Percentiles rank a stretch among this genome's conserved stretches.
phyloP scores from a whole-genome alignment of 2,329 filamentous ascomycete species.

The Didymella pinodella region DNA sequence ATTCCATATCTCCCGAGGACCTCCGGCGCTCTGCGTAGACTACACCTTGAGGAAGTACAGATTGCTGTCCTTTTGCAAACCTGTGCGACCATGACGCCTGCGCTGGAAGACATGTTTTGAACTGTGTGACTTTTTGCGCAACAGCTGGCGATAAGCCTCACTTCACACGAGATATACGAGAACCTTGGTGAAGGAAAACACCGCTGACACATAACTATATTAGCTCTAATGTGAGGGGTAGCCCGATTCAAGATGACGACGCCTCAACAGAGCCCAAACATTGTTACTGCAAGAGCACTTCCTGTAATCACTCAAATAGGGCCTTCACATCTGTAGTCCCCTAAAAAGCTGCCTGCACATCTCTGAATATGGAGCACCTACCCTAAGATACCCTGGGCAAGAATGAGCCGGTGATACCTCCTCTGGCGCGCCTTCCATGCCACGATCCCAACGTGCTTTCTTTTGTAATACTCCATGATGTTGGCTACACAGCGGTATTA shows the following conservation, averaged over 20 bases:
- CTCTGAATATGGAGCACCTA: background rate
- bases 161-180: background rate
- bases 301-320: background rate
- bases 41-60: background rate
- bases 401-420: background rate
- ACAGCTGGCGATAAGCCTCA: slow-evolving; percentile 8
- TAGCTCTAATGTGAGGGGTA: slow-evolving; percentile 3
- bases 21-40: background rate
- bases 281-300: background rate
- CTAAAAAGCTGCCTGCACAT: background rate
- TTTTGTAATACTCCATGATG: slow-evolving; percentile 15
- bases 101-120: background rate
- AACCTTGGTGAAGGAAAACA: background rate
- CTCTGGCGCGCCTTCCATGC: background rate
- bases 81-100: background rate
- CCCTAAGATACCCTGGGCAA: background rate
- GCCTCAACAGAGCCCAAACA: background rate
- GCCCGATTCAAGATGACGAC: background rate
- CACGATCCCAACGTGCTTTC: background rate
- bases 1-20: background rate
- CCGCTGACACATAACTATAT: background rate
- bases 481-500: slow-evolving; percentile 27
- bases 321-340: background rate
- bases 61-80: background rate
- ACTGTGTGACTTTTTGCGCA: background rate